These are phyloP conservation scores for Meyerozyma smithsonii DNA, from an alignment of 1,139 yeast genomes.

Conservation along the genomic window DNA sequence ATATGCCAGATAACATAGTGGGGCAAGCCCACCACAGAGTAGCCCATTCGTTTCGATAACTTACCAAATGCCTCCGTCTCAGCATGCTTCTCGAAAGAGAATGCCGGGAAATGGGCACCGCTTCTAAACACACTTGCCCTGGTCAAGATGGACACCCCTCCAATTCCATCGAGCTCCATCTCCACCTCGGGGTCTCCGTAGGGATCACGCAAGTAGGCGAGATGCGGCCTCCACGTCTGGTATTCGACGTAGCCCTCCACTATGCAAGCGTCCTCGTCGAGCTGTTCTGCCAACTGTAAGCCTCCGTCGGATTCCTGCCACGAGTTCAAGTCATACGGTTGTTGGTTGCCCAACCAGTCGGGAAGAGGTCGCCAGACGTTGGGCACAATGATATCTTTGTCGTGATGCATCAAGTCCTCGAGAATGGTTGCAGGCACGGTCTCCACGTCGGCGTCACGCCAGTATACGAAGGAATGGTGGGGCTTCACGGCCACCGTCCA, in stretches of 20 bases:
- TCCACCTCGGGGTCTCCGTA: constrained; percentile 83
- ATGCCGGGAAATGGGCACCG: constrained; percentile 88
- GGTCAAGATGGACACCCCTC: constrained; percentile 82
- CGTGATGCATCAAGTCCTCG: constrained; percentile 52
- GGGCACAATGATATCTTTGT: constrained; percentile 60
- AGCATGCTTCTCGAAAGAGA: constrained; percentile 85
- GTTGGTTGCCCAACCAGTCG: constrained; percentile 84
- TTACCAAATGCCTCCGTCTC: constrained; percentile 94
- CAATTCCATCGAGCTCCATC: constrained; percentile 87
- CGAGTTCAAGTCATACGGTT: constrained; percentile 85
- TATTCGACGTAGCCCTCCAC: constrained; percentile 91
- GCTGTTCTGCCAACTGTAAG: constrained; percentile 65
- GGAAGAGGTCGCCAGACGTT: constrained; percentile 92
- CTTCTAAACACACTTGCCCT: constrained; percentile 75
- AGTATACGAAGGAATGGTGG: constrained; percentile 49
- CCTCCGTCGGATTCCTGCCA: constrained; percentile 91
- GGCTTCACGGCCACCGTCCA: constrained; percentile 50
- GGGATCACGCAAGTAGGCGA: constrained; percentile 82
- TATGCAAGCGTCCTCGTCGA: constrained; percentile 84
- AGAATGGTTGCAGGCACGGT: constrained; percentile 47
- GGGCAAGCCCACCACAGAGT: constrained; percentile 76
- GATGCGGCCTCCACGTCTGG: constrained; percentile 90
- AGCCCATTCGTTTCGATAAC: constrained; percentile 76
- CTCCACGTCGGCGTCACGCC: constrained; percentile 55
- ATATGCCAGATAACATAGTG: constrained; percentile 93